Evolutionary conservation across 2,329 filamentous ascomycete species (phyloP).

Genomic region (Clarireedia sp.): DNA sequence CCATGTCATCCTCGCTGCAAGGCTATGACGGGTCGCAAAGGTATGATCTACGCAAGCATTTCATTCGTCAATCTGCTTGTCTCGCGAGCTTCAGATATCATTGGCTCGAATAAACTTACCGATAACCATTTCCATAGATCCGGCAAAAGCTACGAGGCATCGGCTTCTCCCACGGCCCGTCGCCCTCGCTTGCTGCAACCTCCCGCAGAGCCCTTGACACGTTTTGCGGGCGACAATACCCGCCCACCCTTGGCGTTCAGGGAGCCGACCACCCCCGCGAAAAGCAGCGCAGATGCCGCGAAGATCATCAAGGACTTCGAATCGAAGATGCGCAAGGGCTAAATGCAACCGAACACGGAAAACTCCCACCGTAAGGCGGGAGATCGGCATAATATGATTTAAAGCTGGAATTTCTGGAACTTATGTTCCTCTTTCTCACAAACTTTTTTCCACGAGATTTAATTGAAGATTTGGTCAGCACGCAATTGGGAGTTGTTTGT

Average conservation of each 20-base stretch:
- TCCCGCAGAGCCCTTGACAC: neutral
- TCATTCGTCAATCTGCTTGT: neutral
- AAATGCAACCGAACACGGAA: neutral
- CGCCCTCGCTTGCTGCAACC: neutral
- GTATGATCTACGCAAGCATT: neutral
- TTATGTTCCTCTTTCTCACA: too few relatives aligned
- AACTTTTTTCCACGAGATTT: too few relatives aligned
- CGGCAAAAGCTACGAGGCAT: neutral
- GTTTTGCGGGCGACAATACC: neutral
- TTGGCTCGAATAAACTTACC: neutral
- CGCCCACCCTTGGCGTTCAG: neutral
- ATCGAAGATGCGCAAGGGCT: neutral
- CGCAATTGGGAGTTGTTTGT: too few relatives aligned
- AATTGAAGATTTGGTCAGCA: too few relatives aligned
- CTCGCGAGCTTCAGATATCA: neutral
- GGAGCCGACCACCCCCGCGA: neutral
- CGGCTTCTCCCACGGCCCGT: neutral
- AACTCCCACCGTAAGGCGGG: neutral
- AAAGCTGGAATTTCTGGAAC: too few relatives aligned
- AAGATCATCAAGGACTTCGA: conserved; percentile 1
- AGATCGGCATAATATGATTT: too few relatives aligned
- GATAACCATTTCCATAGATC: neutral
- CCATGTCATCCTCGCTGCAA: conserved; percentile 7
- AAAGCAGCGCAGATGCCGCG: neutral
- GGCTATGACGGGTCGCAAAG: conserved; percentile 3